Evolutionary conservation across 148 eudicot species (phyloP).

Genomic region (Rhododendron griersonianum): DNA sequence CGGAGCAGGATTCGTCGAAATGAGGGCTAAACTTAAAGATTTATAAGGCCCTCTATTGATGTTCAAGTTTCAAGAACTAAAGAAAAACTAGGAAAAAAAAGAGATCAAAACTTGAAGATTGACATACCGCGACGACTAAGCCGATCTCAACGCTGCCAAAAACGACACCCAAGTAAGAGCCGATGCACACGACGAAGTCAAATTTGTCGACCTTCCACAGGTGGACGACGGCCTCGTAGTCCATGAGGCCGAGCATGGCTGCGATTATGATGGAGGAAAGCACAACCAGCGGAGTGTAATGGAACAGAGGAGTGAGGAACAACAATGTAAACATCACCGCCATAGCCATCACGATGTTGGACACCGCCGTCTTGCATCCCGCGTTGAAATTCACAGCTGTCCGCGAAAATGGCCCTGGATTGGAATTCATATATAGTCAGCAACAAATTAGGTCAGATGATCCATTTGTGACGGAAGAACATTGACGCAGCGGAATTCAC

Average conservation of each 20-base stretch:
- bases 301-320: constrained; percentile 50
- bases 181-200: constrained; percentile 51
- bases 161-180: constrained; percentile 49
- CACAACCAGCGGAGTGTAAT: constrained; percentile 65
- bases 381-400: constrained; percentile 70
- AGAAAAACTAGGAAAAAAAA: too few relatives aligned
- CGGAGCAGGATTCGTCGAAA: neutral
- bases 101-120: neutral
- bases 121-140: constrained; percentile 39
- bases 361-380: constrained; percentile 53
- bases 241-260: constrained; percentile 61
- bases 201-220: constrained; percentile 61
- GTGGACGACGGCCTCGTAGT: constrained; percentile 44
- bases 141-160: constrained; percentile 57
- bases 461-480: neutral
- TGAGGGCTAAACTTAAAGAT: neutral
- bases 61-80: neutral
- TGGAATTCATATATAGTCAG: neutral
- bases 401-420: constrained; percentile 61
- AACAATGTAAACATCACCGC: constrained; percentile 55
- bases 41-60: neutral
- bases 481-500: too few relatives aligned
- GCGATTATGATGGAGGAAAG: constrained; percentile 56
- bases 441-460: neutral
- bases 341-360: constrained; percentile 63